phyloP scores from a whole-genome alignment of 305 asterid genomes.

The Solanum hybrid region DNA sequence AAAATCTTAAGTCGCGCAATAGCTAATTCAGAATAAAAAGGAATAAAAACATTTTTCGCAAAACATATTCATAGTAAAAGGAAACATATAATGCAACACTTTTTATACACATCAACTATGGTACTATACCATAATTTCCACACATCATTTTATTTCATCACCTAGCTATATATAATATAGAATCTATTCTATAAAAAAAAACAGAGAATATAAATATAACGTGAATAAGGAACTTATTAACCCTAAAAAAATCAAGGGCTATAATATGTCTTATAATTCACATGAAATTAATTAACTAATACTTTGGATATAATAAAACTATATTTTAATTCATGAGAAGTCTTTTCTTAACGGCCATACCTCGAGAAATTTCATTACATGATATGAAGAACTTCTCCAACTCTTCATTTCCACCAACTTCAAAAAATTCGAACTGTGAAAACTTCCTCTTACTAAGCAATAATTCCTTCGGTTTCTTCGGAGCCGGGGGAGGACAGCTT shows the following conservation, averaged over 20 bases:
- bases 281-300: background rate
- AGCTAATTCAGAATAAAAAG: background rate
- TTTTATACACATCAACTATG: background rate
- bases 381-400: background rate
- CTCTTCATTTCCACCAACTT: background rate
- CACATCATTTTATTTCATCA: background rate
- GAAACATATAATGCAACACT: background rate
- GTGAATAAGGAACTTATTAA: background rate
- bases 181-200: background rate
- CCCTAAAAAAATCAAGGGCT: background rate
- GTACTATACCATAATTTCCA: background rate
- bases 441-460: background rate
- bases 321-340: background rate
- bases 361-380: background rate
- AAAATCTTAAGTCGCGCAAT: background rate
- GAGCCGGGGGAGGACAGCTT: background rate
- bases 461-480: background rate
- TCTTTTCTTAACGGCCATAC: slow-evolving; percentile 3
- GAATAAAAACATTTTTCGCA: background rate
- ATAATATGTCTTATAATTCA: background rate
- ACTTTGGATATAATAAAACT: background rate
- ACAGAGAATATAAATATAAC: background rate
- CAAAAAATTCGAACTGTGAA: background rate
- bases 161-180: background rate
- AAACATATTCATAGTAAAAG: background rate